Evolutionary conservation across 805 yeast species (phyloP), one percentile per base, ranked within the genome.

Genomic region (Komagataella kurtzmanii): DNA sequence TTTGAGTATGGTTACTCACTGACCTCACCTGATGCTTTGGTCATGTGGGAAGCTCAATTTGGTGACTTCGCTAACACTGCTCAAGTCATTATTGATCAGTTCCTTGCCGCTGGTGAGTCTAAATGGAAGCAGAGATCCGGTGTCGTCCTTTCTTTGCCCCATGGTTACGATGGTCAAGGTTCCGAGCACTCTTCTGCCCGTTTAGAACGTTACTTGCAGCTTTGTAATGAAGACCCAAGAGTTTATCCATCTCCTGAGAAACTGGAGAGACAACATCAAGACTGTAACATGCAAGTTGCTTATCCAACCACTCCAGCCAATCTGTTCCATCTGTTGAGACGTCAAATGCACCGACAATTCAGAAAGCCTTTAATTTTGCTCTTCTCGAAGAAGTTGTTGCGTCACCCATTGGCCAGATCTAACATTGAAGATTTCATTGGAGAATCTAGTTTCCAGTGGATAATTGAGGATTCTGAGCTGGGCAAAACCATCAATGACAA

Each of bases 61-160:
- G 99, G 99, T 80, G 99, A 93, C 74, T 93, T 93, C 64, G 99
- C 99, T 64, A 93, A 93, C 79, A 93, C 98, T 59, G 99, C 97
- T 17, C 99, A 93, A 76, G 98, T 93, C 57, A 86, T 93, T 61
- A 78, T 88, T 61, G 99, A 93, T 70, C 99, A 93, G 76, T 93
- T 93, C 68, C 80, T 93, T 65, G 86, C 97, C 47, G 88, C 90
- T 66, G 99, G 95, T 68, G 99, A 93, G 75, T 80, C 90, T 59
- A 93, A 93, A 75, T 93, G 99, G 99, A 86, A 88, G 68, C 99
- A 93, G 78, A 86, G 99, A 73, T 88, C 97, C 12, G 99, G 99
- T 68, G 67, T 93, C 54, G 96, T 93, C 44, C 73, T 93, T 60
- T 88, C 97, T 3, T 78, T 93, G 71, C 99, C 99, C 53, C 99